Percentiles rank a stretch among this genome's conserved stretches.
Conservation (phyloP, 768 basidiomycete species). For the Amanita jacksonii region DNA sequence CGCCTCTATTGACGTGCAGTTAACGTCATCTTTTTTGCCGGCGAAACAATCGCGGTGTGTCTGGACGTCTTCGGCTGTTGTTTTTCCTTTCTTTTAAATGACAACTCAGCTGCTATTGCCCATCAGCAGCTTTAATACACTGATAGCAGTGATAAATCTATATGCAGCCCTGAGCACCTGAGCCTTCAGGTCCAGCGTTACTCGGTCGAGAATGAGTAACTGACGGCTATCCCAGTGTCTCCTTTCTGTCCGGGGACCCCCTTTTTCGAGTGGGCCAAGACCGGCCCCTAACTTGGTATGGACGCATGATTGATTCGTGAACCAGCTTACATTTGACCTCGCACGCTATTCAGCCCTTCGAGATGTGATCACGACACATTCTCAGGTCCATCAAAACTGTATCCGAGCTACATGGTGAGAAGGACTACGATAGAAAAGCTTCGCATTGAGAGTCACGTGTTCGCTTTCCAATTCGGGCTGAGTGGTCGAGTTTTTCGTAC, state of each 20-base stretch:
- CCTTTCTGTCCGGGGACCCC: neutral
- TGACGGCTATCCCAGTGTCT: neutral
- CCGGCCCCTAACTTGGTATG: neutral
- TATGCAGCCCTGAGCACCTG: no score
- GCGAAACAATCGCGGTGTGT: constrained; percentile 1
- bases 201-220: no score
- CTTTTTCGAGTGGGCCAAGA: neutral
- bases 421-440: no score
- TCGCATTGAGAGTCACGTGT: no score
- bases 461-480: constrained; percentile 23
- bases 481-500: constrained; percentile 19
- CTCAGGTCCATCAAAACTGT: no score
- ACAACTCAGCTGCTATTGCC: neutral
- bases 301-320: neutral
- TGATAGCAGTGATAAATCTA: no score
- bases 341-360: neutral
- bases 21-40: no score
- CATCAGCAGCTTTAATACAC: no score
- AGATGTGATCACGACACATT: neutral
- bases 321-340: no score
- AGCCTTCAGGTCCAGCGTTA: no score
- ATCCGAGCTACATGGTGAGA: no score
- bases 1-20: no score
- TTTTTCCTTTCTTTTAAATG: neutral
- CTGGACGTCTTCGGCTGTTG: neutral